Conservation (phyloP, 2,329 filamentous ascomycete species). For the Microdochium bolleyi region DNA sequence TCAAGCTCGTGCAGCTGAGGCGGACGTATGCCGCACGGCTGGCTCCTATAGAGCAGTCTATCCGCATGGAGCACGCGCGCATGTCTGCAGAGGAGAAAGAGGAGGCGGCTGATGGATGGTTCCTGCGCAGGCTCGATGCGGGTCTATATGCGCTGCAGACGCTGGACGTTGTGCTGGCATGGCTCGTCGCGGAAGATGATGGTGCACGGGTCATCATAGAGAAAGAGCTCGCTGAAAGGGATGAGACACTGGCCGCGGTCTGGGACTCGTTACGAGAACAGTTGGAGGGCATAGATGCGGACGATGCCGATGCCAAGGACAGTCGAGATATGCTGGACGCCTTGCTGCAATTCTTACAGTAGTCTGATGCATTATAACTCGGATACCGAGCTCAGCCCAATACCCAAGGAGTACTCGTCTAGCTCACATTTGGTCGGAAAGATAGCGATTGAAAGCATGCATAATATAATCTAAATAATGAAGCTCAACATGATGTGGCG, state of each 20-base stretch:
- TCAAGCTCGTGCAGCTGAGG: slow-evolving; percentile 62
- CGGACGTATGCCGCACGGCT: slow-evolving; percentile 61
- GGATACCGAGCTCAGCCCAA: too few relatives aligned
- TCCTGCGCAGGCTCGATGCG: slow-evolving; percentile 70
- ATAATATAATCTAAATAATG: not conserved
- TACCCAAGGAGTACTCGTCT: too few relatives aligned
- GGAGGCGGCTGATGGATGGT: slow-evolving; percentile 60
- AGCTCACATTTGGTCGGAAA: too few relatives aligned
- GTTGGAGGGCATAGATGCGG: slow-evolving; percentile 34
- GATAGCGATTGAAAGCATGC: too few relatives aligned
- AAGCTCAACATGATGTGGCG: not conserved
- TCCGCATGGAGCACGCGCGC: slow-evolving; percentile 46
- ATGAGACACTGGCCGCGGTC: slow-evolving; percentile 57
- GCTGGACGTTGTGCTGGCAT: slow-evolving; percentile 78
- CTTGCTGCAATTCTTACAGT: slow-evolving; percentile 33
- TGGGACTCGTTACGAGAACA: slow-evolving; percentile 59
- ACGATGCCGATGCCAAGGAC: slow-evolving; percentile 52
- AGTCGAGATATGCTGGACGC: slow-evolving; percentile 46
- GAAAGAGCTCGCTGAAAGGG: slow-evolving; percentile 56
- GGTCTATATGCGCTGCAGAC: slow-evolving; percentile 79
- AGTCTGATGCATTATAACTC: not conserved
- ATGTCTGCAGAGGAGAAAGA: slow-evolving; percentile 51
- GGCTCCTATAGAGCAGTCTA: slow-evolving; percentile 52
- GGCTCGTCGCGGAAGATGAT: slow-evolving; percentile 83
- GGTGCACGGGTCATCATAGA: slow-evolving; percentile 62